Base-by-base conservation (phyloP, 2,329 filamentous ascomycete species). In the Verruconis gallopava region DNA sequence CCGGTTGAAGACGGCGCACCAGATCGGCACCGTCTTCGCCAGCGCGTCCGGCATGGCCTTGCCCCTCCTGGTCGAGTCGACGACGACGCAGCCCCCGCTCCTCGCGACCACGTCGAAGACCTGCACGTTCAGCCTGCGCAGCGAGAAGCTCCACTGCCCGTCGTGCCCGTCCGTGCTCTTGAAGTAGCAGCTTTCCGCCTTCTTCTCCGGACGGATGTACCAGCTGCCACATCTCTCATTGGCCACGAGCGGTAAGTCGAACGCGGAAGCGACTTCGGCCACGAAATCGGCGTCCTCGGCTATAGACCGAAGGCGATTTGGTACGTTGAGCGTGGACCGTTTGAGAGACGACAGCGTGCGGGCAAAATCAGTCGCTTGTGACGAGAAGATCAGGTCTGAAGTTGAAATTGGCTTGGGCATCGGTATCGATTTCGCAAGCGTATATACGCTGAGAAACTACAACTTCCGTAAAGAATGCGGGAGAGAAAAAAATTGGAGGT, bases 161-260 rank as follows among this genome's bases (percentile, higher is more conserved):
- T 79, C 77, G 59, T 98, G 91, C 1, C 91, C 91, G 63, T 98
- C 91, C 2, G 91, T 98, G 62, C 85, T 93, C 69, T 98, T 98
- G 64, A 96, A 98, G 62, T 96, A 98, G 21, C 81, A 84, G 49
- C 82, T 86, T 21, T 75, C 82, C 1, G 57, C 63, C 60, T 89
- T 91, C 19, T 54, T 54, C 5, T 59, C 59, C 0, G 79, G 79
- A 2, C 65, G 62, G 19, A 96, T 81, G 58, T 96, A 96, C 91
- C 91, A 98, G 61, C 84, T 89, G 1, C 91, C 91, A 58, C 91
- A 96, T 46, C 91, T 75, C 66, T 96, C 88, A 56, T 98, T 98
- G 21, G 89, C 86, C 12, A 96, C 68, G 1, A 96, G 66, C 0
- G 86, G 85, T 1, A 89, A 66, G 3, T 53, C 49, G 50, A 69